Conservation (phyloP, 768 basidiomycete species). For the Tulasnella sp. region DNA sequence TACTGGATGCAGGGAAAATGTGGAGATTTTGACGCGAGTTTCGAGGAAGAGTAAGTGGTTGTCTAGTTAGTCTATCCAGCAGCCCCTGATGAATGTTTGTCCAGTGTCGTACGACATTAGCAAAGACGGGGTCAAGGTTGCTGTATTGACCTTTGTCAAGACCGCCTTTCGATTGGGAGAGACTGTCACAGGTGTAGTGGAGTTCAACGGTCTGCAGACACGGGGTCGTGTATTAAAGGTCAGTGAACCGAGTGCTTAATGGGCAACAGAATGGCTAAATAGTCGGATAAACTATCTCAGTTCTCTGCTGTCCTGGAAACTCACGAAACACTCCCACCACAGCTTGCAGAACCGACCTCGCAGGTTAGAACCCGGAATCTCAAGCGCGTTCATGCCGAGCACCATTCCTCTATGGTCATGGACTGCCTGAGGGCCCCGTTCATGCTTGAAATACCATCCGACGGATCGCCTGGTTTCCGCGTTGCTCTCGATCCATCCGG, state of each 20-base stretch:
- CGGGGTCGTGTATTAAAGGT: constrained; percentile 81
- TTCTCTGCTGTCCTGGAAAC: constrained; percentile 86
- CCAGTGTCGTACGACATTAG: constrained; percentile 91
- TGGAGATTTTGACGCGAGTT: constrained; percentile 85
- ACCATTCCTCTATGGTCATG: constrained; percentile 70
- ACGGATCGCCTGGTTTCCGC: constrained; percentile 83
- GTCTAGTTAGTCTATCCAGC: background rate
- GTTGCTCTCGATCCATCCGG: constrained; percentile 44
- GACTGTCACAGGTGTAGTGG: constrained; percentile 83
- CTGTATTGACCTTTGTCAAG: constrained; percentile 87
- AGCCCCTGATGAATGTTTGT: constrained; percentile 4
- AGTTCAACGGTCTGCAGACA: constrained; percentile 71
- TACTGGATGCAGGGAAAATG: constrained; percentile 66
- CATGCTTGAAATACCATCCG: constrained; percentile 86
- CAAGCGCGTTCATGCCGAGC: constrained; percentile 78
- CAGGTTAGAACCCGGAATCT: constrained; percentile 42
- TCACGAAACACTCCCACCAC: constrained; percentile 73
- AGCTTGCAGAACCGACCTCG: constrained; percentile 42
- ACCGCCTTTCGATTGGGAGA: constrained; percentile 89
- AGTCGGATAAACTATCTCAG: constrained; percentile 41
- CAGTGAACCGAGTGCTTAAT: background rate
- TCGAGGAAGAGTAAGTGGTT: constrained; percentile 71
- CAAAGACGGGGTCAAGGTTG: constrained; percentile 87
- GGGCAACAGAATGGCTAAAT: background rate
- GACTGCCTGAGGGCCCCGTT: constrained; percentile 78